Percentiles rank a stretch among this genome's conserved stretches.
Conservation (phyloP, 2,329 filamentous ascomycete genomes). For the Tolypocladium tropicale region DNA sequence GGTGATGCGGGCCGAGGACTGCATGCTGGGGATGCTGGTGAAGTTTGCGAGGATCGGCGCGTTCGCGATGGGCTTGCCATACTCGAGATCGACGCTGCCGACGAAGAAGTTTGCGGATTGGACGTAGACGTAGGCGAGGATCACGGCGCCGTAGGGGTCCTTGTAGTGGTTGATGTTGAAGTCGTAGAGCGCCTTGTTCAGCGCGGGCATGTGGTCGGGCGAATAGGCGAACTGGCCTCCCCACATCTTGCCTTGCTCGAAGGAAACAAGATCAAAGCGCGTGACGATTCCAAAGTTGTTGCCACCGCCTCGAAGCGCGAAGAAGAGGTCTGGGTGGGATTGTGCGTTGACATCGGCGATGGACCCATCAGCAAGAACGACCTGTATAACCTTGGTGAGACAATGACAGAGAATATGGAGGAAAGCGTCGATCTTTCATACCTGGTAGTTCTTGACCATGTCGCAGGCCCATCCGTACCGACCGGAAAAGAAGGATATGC, state of each 20-base stretch:
- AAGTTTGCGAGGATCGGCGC: neutral
- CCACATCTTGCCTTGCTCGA: conserved; percentile 9
- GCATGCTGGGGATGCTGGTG: neutral
- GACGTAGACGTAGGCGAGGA: neutral
- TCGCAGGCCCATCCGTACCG: neutral
- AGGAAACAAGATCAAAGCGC: conserved; percentile 13
- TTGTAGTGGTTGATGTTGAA: neutral
- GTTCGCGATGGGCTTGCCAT: neutral
- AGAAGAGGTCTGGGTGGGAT: neutral
- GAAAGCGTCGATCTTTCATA: neutral
- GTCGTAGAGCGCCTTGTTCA: neutral
- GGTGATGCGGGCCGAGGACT: neutral
- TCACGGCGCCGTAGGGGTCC: neutral
- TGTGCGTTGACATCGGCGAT: neutral
- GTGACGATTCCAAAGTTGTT: conserved; percentile 28
- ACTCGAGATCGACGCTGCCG: neutral
- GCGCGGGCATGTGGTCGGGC: neutral
- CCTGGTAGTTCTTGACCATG: neutral
- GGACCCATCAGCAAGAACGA: neutral
- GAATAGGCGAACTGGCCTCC: conserved; percentile 4
- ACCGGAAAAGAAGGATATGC: neutral
- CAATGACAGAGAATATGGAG: too few species aligned
- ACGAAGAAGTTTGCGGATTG: neutral
- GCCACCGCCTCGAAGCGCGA: conserved; percentile 31
- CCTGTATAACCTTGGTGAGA: neutral